Evolutionary conservation across 805 yeast genomes (phyloP), one percentile per base, ranked within the genome.

Genomic region (Lachancea quebecensis): DNA sequence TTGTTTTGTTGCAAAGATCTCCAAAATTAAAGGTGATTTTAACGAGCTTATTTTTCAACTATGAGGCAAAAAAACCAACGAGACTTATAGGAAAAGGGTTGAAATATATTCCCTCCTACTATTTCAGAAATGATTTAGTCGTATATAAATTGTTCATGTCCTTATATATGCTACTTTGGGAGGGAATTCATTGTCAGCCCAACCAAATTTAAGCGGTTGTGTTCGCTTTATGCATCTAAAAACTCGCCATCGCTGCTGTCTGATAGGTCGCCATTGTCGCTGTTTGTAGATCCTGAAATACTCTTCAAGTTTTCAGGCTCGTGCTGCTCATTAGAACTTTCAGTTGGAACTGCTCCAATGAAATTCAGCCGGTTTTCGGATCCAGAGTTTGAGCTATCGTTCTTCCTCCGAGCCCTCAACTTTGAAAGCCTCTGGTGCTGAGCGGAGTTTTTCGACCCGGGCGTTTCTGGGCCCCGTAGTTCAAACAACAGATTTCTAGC

Each of bases 401-500:
- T 44, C n/a, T 17, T 35, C 8, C 44, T 16, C n/a, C 40, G 37
- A 15, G 45, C 39, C 16, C 42, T 28, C 18, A 35, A 11, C 17
- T 38, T 44, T 10, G 40, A 31, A 41, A 56, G 60, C 42, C 54
- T 58, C 41, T 60, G 65, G 12, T 58, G 62, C 33, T 53, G 56
- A 9, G 57, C 28, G 2, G 45, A 32, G 4, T 54, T 65, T 33
- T 49, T 53, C 5, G 51, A 48, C 32, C 53, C 57, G 14, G 53
- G 51, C 5, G 64, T 57, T 5, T 51, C 47, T 21, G 64, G 59
- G 7, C 72, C 70, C 55, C 90, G 69, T 17, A 84, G 65, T 54
- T 81, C 89, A 55, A 73, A 75, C 15, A 84, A 67, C 47, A 84
- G 69, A 42, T 30, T 30, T 14, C 33, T 30, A 14, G 33, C 33